These are phyloP conservation scores for Cladosporium austrohemisphaericum DNA, from an alignment of 2,329 filamentous ascomycete genomes.

Conservation along the genomic window DNA sequence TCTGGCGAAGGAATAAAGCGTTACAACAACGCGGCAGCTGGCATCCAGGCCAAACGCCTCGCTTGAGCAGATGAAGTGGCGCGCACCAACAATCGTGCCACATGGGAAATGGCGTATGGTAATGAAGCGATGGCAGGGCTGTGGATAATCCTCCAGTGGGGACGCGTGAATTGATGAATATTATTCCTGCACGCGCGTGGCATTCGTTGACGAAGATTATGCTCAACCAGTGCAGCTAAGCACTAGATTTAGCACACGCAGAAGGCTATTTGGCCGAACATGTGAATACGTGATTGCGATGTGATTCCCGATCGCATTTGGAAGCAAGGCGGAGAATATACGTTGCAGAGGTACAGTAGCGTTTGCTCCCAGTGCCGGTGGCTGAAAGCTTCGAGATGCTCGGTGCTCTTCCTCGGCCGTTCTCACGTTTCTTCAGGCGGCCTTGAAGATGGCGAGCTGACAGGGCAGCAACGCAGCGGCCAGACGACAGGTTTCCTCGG, in stretches of 20 bases:
- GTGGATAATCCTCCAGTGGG: not conserved
- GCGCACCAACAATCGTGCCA: not conserved
- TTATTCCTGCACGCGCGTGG: no score
- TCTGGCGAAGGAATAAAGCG: constrained; percentile 2
- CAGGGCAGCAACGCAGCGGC: no score
- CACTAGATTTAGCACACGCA: not conserved
- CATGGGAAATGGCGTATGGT: not conserved
- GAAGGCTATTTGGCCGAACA: not conserved
- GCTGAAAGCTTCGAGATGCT: constrained; percentile 1
- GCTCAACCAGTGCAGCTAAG: no score
- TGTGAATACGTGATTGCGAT: not conserved
- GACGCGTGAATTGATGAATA: no score
- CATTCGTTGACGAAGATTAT: no score
- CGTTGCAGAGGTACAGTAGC: not conserved
- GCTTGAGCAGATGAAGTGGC: constrained; percentile 5
- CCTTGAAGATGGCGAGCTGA: not conserved
- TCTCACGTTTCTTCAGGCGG: not conserved
- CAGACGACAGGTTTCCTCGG: not conserved
- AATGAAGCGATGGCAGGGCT: not conserved
- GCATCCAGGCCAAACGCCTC: constrained; percentile 4
- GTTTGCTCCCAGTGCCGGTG: constrained; percentile 1
- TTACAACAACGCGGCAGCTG: constrained; percentile 1
- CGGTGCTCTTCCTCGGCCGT: not conserved
- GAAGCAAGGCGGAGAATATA: not conserved
- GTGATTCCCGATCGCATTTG: not conserved